Conservation (phyloP, 305 asterid genomes). For the Fraxinus nigra region DNA sequence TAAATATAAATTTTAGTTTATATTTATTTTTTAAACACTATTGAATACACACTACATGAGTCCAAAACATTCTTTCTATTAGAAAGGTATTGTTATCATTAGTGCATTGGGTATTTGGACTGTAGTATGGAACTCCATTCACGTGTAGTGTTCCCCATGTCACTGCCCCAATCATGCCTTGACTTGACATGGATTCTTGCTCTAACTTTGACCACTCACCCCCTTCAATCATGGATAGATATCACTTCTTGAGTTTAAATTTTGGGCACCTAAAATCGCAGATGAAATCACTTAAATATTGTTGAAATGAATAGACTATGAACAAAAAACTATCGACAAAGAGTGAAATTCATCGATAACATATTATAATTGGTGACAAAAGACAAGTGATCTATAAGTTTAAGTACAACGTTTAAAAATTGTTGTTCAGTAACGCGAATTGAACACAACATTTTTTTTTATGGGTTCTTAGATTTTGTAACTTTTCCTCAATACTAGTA, state of each 20-base stretch:
- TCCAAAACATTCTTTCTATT: conserved; percentile 43
- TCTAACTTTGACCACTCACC: conserved; percentile 34
- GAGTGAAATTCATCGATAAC: too few relatives aligned
- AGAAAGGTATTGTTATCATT: conserved; percentile 13
- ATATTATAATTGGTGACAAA: too few relatives aligned
- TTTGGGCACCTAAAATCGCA: too few relatives aligned
- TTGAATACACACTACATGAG: neutral
- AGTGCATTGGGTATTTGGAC: conserved; percentile 9
- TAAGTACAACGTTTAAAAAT: neutral
- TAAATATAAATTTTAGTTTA: too few relatives aligned
- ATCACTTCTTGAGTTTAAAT: neutral
- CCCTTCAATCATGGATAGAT: neutral
- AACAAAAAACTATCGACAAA: too few relatives aligned
- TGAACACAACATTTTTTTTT: neutral
- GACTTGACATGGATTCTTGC: conserved; percentile 22
- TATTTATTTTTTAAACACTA: too few relatives aligned
- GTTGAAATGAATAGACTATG: too few relatives aligned
- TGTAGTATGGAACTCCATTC: conserved; percentile 29
- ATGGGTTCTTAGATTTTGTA: too few relatives aligned
- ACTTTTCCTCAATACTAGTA: too few relatives aligned
- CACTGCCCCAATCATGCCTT: conserved; percentile 13
- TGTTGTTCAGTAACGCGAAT: neutral
- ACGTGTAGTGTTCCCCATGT: conserved; percentile 35
- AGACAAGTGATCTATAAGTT: too few relatives aligned
- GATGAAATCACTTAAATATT: too few relatives aligned